Evolutionary conservation across 805 yeast genomes (phyloP).

Genomic region (Lachancea quebecensis): DNA sequence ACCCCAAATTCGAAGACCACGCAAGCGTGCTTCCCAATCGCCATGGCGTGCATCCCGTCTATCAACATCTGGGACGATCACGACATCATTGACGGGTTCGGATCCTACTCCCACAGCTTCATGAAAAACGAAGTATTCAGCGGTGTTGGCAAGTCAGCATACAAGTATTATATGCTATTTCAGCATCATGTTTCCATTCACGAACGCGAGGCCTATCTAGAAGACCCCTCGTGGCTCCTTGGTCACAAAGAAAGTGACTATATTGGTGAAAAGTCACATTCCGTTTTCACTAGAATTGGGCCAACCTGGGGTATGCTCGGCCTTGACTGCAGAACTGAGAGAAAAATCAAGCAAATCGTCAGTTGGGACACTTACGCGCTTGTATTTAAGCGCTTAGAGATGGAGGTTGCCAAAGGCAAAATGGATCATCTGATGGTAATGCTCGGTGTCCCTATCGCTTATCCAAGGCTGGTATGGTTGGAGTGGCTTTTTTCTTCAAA

Average conservation of each 20-base stretch:
- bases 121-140: conserved; percentile 65
- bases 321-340: conserved; percentile 88
- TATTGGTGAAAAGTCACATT: conserved; percentile 59
- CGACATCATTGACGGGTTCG: conserved; percentile 94
- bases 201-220: conserved; percentile 36
- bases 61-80: conserved; percentile 90
- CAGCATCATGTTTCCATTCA: conserved; percentile 70
- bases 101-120: conserved; percentile 72
- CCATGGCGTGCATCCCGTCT: conserved; percentile 78
- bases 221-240: conserved; percentile 55
- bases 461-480: conserved; percentile 89
- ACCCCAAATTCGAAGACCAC: conserved; percentile 48
- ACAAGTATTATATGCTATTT: conserved; percentile 80
- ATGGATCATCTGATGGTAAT: conserved; percentile 73
- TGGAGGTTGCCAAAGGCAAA: conserved; percentile 47
- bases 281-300: conserved; percentile 70
- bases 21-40: conserved; percentile 62
- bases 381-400: conserved; percentile 52
- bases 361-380: conserved; percentile 47
- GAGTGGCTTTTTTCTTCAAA: conserved; percentile 66
- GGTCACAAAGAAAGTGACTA: conserved; percentile 51
- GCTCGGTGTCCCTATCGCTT: conserved; percentile 92
- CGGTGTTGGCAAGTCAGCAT: conserved; percentile 73
- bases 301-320: conserved; percentile 66
- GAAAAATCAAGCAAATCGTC: conserved; percentile 56